A percentile compares a stretch with the other conserved stretches of the same genome.
These are phyloP conservation scores for Nidula niveotomentosa DNA, from an alignment of 1,284 basidiomycete species.

Conservation along the genomic window DNA sequence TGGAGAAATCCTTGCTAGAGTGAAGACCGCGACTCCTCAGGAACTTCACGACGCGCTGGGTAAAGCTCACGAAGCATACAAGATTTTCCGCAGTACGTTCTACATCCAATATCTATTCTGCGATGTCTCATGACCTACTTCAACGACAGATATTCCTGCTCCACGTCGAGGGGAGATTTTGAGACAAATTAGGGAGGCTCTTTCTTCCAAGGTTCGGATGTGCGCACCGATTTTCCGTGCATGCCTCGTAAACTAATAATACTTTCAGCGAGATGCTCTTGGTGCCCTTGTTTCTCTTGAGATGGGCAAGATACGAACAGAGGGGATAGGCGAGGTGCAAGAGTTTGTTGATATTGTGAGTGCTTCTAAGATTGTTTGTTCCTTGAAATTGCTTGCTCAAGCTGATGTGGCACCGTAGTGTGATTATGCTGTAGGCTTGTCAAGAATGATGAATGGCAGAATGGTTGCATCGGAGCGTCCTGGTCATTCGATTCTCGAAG, in stretches of 20 bases:
- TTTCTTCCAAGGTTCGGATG: conserved; percentile 69
- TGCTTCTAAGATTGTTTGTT: conserved; percentile 6
- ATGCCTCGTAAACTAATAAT: background rate
- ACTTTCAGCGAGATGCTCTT: conserved; percentile 69
- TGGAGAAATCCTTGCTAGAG: conserved; percentile 70
- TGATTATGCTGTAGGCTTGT: conserved; percentile 75
- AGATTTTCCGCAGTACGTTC: conserved; percentile 56
- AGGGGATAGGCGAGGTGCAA: conserved; percentile 92
- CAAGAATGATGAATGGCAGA: conserved; percentile 89
- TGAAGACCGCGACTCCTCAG: conserved; percentile 65
- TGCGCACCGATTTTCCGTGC: conserved; percentile 1
- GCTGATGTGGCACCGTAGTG: conserved; percentile 29
- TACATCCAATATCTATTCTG: background rate
- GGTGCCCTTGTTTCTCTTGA: conserved; percentile 86
- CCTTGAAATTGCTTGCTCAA: background rate
- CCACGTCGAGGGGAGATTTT: conserved; percentile 88
- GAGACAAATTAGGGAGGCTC: conserved; percentile 82
- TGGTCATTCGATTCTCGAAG: conserved; percentile 90
- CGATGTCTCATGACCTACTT: background rate
- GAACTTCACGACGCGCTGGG: conserved; percentile 68
- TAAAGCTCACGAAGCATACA: conserved; percentile 72
- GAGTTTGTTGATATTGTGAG: conserved; percentile 91
- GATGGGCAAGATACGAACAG: conserved; percentile 96
- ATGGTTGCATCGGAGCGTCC: conserved; percentile 84
- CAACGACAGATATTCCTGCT: conserved; percentile 62